Evolutionary conservation across 2,329 filamentous ascomycete species (phyloP).

Genomic region (Leptographium radiaticola): DNA sequence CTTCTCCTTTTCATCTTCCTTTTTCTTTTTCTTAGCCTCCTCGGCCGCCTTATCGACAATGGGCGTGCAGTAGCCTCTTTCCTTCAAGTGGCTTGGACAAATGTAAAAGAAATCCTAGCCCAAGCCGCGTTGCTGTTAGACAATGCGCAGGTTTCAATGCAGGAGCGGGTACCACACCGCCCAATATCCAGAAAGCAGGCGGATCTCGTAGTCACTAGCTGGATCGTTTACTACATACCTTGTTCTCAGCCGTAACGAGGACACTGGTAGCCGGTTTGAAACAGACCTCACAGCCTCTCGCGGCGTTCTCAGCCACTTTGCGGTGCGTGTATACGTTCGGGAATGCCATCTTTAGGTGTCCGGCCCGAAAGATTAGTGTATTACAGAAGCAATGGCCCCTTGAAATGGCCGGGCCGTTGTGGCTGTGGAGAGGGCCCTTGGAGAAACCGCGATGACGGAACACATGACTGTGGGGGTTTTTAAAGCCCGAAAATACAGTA

Average conservation of each 20-base stretch:
- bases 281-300: slow-evolving; percentile 82
- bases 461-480: too few species aligned
- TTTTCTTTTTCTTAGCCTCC: slow-evolving; percentile 51
- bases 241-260: slow-evolving; percentile 77
- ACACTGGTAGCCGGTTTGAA: slow-evolving; percentile 81
- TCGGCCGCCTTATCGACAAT: slow-evolving; percentile 56
- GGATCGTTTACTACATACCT: slow-evolving; percentile 37
- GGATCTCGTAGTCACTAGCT: too few species aligned
- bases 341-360: slow-evolving; percentile 33
- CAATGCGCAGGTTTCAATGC: too few species aligned
- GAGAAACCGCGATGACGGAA: too few species aligned
- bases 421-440: too few species aligned
- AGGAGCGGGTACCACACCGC: too few species aligned
- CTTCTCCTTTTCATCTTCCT: slow-evolving; percentile 50
- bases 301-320: slow-evolving; percentile 70
- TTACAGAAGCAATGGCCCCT: background rate
- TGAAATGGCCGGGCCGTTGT: background rate
- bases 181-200: too few species aligned
- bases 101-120: slow-evolving; percentile 77
- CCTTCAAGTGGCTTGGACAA: slow-evolving; percentile 71
- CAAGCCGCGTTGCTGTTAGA: background rate
- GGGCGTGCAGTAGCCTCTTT: slow-evolving; percentile 66
- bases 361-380: too few species aligned
- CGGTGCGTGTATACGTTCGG: slow-evolving; percentile 76
- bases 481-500: too few species aligned